A percentile compares a stretch with the other conserved stretches of the same genome.
Evolutionary conservation across 345 rosid species (phyloP).

Genomic region (Dipteronia sinensis): DNA sequence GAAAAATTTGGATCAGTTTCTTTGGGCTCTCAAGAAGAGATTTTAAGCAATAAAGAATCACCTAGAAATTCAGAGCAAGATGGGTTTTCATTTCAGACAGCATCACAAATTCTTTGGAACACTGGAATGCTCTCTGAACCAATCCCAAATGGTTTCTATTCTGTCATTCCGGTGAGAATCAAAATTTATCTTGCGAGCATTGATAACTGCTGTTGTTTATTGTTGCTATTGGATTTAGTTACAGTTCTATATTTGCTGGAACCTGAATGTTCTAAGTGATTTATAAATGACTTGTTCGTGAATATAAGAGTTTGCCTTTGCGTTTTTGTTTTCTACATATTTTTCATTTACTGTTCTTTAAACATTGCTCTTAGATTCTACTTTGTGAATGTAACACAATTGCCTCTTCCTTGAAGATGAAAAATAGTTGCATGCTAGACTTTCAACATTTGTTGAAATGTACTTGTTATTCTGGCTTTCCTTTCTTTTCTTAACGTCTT

Average conservation of each 20-base stretch:
- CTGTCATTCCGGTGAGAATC: conserved; percentile 65
- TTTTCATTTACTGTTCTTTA: not conserved
- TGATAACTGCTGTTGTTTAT: not conserved
- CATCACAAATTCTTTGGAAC: conserved; percentile 90
- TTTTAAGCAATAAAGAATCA: conserved; percentile 55
- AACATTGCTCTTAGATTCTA: not conserved
- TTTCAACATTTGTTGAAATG: not conserved
- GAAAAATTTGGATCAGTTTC: conserved; percentile 75
- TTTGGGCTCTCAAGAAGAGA: conserved; percentile 70
- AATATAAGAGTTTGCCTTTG: not conserved
- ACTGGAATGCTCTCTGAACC: conserved; percentile 80
- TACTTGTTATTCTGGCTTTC: not conserved
- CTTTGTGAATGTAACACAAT: not conserved
- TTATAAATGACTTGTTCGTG: not conserved
- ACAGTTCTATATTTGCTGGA: not conserved
- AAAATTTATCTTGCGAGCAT: conserved; percentile 5
- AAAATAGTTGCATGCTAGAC: not conserved
- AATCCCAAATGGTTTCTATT: conserved; percentile 93
- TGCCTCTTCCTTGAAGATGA: not conserved
- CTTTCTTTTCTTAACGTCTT: not conserved
- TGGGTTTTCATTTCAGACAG: conserved; percentile 61
- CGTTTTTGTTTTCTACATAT: not conserved
- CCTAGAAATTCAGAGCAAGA: conserved; percentile 66
- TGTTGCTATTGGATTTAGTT: conserved; percentile 2
- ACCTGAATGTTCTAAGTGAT: not conserved